A percentile compares a stretch with the other conserved stretches of the same genome.
Evolutionary conservation across 306 rosid species (phyloP).

Genomic region (Astragalus membranaceus): DNA sequence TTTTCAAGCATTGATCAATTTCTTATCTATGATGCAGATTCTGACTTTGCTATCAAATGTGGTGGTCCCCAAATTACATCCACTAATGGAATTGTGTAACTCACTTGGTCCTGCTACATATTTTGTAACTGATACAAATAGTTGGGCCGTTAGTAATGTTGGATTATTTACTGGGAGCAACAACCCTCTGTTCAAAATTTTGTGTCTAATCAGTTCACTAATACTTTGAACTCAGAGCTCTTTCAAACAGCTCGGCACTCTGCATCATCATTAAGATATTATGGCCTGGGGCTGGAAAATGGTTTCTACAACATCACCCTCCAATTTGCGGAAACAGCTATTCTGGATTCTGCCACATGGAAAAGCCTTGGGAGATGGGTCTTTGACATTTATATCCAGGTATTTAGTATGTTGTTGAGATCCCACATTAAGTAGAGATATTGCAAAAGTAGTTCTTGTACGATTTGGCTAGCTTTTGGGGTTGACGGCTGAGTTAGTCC

Average conservation of each 20-base stretch:
- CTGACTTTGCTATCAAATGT: constrained; percentile 54
- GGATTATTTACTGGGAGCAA: constrained; percentile 38
- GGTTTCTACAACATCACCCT: constrained; percentile 61
- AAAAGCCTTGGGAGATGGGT: constrained; percentile 60
- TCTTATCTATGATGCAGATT: constrained; percentile 40
- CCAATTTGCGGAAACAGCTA: constrained; percentile 53
- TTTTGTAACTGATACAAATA: constrained; percentile 39
- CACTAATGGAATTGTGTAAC: constrained; percentile 23
- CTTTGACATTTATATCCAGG: constrained; percentile 79
- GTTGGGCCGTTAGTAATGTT: constrained; percentile 75
- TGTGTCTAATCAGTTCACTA: constrained; percentile 36
- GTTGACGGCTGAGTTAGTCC: neutral
- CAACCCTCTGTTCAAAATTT: constrained; percentile 18
- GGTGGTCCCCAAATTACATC: constrained; percentile 50
- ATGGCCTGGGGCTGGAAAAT: constrained; percentile 65
- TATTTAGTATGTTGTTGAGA: constrained; percentile 11
- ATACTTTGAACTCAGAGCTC: constrained; percentile 41
- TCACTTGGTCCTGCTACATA: constrained; percentile 68
- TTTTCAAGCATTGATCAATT: neutral
- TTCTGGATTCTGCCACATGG: constrained; percentile 42
- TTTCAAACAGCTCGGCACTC: constrained; percentile 67
- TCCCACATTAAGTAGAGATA: neutral
- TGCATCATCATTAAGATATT: constrained; percentile 76
- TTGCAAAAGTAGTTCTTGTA: neutral
- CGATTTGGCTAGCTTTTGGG: neutral